Evolutionary conservation across 1,284 basidiomycete genomes (phyloP), one percentile per base, ranked within the genome.

Genomic region (Coriolopsis trogii): DNA sequence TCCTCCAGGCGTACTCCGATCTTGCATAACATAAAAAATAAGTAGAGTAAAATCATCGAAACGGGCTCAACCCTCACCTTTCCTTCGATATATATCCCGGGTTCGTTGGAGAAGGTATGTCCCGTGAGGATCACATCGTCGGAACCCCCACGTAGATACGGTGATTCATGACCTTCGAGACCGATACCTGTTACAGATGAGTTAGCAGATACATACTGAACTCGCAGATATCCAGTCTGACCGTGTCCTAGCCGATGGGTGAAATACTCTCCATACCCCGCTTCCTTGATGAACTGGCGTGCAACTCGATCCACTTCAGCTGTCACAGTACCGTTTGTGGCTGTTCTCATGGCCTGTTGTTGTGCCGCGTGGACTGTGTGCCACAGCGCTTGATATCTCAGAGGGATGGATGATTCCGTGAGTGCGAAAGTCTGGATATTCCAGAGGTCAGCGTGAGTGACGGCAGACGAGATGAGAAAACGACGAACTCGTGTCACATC

Each of bases 1-100:
- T 94, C 91, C 64, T 94, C 91, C 41, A 94, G 70, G 30, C 91
- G 79, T 13, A 93, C 80, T 1, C 91, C 91, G n/a, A n/a, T n/a
- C n/a, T n/a, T n/a, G n/a, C n/a, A n/a, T n/a, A 37, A 87, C 73
- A 82, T 86, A 53, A 1, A 23, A 36, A 33, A 55, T 49, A 43
- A 36, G 40, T 4, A 29, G 31, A 33, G 42, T 47, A 13, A 29
- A n/a, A 28, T 10, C 15, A 33, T 20, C 7, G 31, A 10, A 8
- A 13, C 12, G 8, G 2, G 15, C 29, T 18, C 31, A 8, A 6
- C 18, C 62, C 75, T 21, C 46, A 91, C 84, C 69, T 87, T 75
- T 31, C 80, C 84, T 57, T 87, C 80, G 46, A 93, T 87, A 68
- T 94, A 94, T 25, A 94, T 75, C 0, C 91, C 91, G 2, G 91